Evolutionary conservation across 768 basidiomycete species (phyloP).

Genomic region (Pleurotus citrinopileatus): DNA sequence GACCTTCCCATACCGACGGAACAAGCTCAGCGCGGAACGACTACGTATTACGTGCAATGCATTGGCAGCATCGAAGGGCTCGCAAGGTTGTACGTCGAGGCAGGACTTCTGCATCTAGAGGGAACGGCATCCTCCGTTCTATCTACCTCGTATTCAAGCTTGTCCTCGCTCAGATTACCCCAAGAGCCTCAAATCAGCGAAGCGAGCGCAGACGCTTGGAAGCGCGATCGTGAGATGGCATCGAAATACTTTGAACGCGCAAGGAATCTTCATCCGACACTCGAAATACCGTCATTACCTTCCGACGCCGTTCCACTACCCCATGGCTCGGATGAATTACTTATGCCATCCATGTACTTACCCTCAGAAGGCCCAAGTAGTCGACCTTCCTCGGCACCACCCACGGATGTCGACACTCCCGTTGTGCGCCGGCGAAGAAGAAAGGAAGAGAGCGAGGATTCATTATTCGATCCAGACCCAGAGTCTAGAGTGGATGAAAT

Average conservation of each 20-base stretch:
- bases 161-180: conserved; percentile 75
- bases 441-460: conserved; percentile 48
- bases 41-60: conserved; percentile 59
- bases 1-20: conserved; percentile 32
- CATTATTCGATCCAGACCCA: conserved; percentile 34
- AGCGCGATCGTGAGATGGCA: conserved; percentile 69
- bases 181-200: conserved; percentile 45
- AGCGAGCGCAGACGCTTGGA: conserved; percentile 70
- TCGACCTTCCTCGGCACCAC: conserved; percentile 19
- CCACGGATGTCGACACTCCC: conserved; percentile 33
- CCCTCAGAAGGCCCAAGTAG: conserved; percentile 4
- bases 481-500: conserved; percentile 52
- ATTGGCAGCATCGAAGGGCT: conserved; percentile 67
- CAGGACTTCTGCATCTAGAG: conserved; percentile 78
- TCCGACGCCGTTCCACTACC: conserved; percentile 30
- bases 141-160: conserved; percentile 69
- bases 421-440: conserved; percentile 47
- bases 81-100: conserved; percentile 75
- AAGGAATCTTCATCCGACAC: conserved; percentile 49
- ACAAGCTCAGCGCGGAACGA: conserved; percentile 46
- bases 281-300: conserved; percentile 71
- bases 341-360: conserved; percentile 62
- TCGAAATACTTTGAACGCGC: conserved; percentile 73
- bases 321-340: conserved; percentile 38
- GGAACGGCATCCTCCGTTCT: conserved; percentile 72